These are phyloP conservation scores for Nemania sp. DNA, from an alignment of 2,329 filamentous ascomycete species.

Conservation along the genomic window DNA sequence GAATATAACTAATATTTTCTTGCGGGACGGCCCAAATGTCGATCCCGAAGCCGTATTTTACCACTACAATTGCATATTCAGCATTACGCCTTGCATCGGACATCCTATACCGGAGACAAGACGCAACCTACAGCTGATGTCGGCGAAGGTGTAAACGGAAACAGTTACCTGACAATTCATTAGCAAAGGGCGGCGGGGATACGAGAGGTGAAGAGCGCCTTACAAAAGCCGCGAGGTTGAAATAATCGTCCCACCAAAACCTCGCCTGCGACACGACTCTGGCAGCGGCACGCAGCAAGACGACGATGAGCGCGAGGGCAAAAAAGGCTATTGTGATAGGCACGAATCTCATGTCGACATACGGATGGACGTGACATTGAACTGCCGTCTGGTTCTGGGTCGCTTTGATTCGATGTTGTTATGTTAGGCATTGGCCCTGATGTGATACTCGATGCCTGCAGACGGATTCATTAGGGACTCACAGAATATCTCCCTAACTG, in stretches of 20 bases:
- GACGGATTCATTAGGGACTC: background rate
- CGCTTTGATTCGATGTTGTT: background rate
- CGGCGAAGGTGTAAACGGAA: background rate
- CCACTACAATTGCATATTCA: conserved; percentile 8
- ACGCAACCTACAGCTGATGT: background rate
- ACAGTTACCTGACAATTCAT: background rate
- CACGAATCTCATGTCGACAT: conserved; percentile 4
- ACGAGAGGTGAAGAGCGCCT: background rate
- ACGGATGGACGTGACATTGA: conserved; percentile 6
- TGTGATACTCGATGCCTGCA: too few relatives aligned
- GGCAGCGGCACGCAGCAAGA: conserved; percentile 7
- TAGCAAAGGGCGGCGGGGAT: background rate
- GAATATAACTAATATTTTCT: conserved; percentile 11
- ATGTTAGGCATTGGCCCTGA: background rate
- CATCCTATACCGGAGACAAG: background rate
- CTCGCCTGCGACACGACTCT: conserved; percentile 7
- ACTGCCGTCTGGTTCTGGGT: conserved; percentile 16
- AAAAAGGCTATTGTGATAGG: conserved; percentile 15
- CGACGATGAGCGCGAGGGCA: conserved; percentile 1
- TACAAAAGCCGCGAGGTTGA: conserved; percentile 17
- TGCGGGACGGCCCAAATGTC: conserved; percentile 19
- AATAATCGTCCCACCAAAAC: conserved; percentile 23
- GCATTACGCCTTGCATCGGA: background rate
- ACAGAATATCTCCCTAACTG: conserved; percentile 16
- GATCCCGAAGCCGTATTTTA: conserved; percentile 6